A percentile compares a stretch with the other conserved stretches of the same genome.
Evolutionary conservation across 768 basidiomycete genomes (phyloP).

Genomic region (Zangia roseola): DNA sequence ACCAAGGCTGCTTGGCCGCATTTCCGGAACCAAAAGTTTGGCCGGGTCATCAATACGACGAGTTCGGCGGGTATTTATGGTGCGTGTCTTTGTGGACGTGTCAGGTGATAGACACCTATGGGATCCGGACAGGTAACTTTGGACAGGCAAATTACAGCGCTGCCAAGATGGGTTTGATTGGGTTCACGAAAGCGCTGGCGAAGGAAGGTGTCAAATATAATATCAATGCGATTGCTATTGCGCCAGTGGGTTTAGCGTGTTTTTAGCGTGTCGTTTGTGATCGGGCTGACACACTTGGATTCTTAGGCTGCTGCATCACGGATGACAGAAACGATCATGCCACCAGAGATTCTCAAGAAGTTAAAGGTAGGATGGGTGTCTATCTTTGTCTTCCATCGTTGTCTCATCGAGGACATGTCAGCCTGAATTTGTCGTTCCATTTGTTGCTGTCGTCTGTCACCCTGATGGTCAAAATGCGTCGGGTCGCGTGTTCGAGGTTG

Average conservation of each 20-base stretch:
- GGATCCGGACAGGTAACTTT: conserved; percentile 66
- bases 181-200: conserved; percentile 90
- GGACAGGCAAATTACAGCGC: conserved; percentile 98
- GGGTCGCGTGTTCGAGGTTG: conserved; percentile 88
- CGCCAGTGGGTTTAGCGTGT: conserved; percentile 59
- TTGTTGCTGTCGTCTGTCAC: conserved; percentile 85
- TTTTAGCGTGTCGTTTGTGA: no score
- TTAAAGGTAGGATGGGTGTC: conserved; percentile 50
- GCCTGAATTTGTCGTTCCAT: conserved; percentile 91
- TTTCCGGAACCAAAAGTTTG: conserved; percentile 94
- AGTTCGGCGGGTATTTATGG: conserved; percentile 94
- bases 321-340: conserved; percentile 96
- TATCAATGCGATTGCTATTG: conserved; percentile 84
- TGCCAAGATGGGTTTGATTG: conserved; percentile 94
- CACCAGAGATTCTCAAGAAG: conserved; percentile 89
- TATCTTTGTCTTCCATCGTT: no score
- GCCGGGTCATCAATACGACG: conserved; percentile 91
- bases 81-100: conserved; percentile 30
- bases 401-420: no score
- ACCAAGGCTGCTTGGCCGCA: conserved; percentile 95
- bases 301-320: conserved; percentile 86
- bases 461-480: conserved; percentile 78
- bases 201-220: conserved; percentile 90
- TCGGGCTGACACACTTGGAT: no score
- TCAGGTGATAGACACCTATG: neutral